Percentiles rank a stretch among this genome's conserved stretches.
Evolutionary conservation across 2,329 filamentous ascomycete genomes (phyloP).

Genomic region (Hawksworthiomyces lignivorus): DNA sequence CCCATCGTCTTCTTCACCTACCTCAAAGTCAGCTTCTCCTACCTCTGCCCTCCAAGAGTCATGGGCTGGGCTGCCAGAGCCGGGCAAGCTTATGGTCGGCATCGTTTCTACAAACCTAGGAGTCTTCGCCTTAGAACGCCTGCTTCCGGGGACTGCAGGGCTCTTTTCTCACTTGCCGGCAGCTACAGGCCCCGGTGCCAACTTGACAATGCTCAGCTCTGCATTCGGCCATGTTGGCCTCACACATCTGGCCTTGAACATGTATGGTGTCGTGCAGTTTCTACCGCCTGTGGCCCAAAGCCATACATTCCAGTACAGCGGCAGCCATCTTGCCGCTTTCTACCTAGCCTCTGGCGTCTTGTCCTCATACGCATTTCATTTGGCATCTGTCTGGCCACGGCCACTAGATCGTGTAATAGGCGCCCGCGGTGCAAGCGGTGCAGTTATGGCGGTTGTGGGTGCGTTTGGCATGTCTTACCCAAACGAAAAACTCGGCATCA

Average conservation of each 20-base stretch:
- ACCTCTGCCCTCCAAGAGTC: background rate
- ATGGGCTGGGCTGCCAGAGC: conserved; percentile 14
- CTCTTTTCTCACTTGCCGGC: conserved; percentile 17
- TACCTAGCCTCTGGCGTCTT: conserved; percentile 19
- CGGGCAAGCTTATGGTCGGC: conserved; percentile 12
- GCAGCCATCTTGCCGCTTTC: conserved; percentile 20
- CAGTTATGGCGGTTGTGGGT: conserved; percentile 18
- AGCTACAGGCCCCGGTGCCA: background rate
- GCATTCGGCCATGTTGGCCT: conserved; percentile 22
- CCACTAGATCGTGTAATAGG: conserved; percentile 10
- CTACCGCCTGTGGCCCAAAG: conserved; percentile 16
- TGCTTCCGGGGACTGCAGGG: conserved; percentile 9
- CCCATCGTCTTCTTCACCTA: background rate
- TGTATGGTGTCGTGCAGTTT: conserved; percentile 20
- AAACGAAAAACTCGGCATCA: conserved; percentile 13
- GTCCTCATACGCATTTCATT: conserved; percentile 15
- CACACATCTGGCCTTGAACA: conserved; percentile 22
- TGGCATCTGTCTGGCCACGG: conserved; percentile 15
- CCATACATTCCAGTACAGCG: conserved; percentile 15
- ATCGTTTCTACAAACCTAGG: conserved; percentile 15
- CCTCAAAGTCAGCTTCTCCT: conserved; percentile 6
- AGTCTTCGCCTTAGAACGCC: conserved; percentile 11
- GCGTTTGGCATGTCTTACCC: conserved; percentile 17
- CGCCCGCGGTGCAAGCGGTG: conserved; percentile 20
- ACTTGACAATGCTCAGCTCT: conserved; percentile 22